A percentile compares a stretch with the other conserved stretches of the same genome.
phyloP scores from a whole-genome alignment of 306 rosid genomes.

The Cercis canadensis region DNA sequence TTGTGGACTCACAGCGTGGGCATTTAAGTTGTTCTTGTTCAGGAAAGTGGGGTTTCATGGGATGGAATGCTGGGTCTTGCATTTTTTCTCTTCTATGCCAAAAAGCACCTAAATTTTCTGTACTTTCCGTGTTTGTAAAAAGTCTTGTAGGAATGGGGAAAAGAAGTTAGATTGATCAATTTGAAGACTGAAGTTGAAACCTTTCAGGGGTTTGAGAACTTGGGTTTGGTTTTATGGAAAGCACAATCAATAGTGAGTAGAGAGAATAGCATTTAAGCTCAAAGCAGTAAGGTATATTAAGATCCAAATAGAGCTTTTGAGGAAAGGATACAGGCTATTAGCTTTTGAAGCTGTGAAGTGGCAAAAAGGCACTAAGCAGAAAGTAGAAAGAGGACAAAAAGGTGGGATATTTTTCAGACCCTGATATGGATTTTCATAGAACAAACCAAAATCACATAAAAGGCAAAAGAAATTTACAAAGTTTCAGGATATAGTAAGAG shows the following conservation, averaged over 20 bases:
- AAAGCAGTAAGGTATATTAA: slow-evolving; percentile 14
- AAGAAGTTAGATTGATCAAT: not conserved
- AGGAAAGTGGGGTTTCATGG: slow-evolving; percentile 72
- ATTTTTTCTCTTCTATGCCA: slow-evolving; percentile 33
- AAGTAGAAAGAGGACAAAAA: slow-evolving; percentile 43
- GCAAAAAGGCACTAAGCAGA: slow-evolving; percentile 23
- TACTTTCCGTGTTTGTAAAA: not conserved
- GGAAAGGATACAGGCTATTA: not conserved
- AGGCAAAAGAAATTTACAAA: slow-evolving; percentile 24
- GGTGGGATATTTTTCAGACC: slow-evolving; percentile 36
- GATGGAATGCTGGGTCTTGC: slow-evolving; percentile 70
- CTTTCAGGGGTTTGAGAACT: not conserved
- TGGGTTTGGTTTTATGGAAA: slow-evolving; percentile 5
- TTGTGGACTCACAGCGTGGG: slow-evolving; percentile 84
- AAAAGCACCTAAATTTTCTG: not conserved
- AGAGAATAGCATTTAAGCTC: not conserved
- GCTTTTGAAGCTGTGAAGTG: slow-evolving; percentile 44
- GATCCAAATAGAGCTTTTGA: slow-evolving; percentile 32
- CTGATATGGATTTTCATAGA: slow-evolving; percentile 27
- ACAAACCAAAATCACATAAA: slow-evolving; percentile 30
- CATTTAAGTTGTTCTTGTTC: slow-evolving; percentile 89
- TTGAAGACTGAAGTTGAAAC: slow-evolving; percentile 4
- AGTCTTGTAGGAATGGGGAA: not conserved
- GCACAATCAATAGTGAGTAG: not conserved
- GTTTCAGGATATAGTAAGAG: slow-evolving; percentile 22